phyloP scores from a whole-genome alignment of 2,329 filamentous ascomycete genomes.

The Talaromyces sp. region DNA sequence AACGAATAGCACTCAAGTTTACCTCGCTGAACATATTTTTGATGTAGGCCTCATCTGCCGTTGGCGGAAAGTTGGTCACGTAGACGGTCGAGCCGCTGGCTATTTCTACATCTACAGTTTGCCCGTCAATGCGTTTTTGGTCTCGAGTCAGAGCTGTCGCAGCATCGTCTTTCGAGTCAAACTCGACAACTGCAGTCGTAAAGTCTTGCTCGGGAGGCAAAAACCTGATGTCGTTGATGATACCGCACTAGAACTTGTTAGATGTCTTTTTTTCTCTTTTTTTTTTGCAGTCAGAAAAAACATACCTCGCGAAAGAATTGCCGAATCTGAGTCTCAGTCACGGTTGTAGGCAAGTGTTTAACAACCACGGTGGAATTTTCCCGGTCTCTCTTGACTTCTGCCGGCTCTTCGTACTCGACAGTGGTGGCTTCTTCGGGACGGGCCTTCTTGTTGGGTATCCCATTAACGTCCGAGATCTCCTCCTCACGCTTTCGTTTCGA shows the following conservation, averaged over 20 bases:
- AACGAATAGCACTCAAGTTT: constrained; percentile 6
- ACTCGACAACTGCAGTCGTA: constrained; percentile 75
- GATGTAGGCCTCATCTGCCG: constrained; percentile 45
- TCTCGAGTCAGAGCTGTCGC: constrained; percentile 74
- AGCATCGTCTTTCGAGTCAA: constrained; percentile 73
- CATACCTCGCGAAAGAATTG: constrained; percentile 79
- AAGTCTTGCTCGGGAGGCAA: constrained; percentile 58
- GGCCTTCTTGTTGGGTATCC: constrained; percentile 61
- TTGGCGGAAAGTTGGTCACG: constrained; percentile 77
- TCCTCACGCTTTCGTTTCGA: constrained; percentile 71
- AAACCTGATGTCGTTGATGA: constrained; percentile 70
- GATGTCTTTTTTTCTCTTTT: neutral
- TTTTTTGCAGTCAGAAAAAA: constrained; percentile 3
- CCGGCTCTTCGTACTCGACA: constrained; percentile 23
- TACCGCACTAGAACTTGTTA: constrained; percentile 56
- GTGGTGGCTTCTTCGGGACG: constrained; percentile 41
- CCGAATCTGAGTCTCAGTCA: constrained; percentile 66
- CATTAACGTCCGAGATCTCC: constrained; percentile 43
- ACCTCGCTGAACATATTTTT: constrained; percentile 54
- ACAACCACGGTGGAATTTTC: constrained; percentile 85
- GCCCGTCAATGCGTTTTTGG: constrained; percentile 70
- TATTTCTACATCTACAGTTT: constrained; percentile 66
- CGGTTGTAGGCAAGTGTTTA: constrained; percentile 65
- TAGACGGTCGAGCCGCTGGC: constrained; percentile 78
- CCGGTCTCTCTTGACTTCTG: constrained; percentile 67